Conservation (phyloP, 805 yeast species). For the Metschnikowia corniflorae region DNA sequence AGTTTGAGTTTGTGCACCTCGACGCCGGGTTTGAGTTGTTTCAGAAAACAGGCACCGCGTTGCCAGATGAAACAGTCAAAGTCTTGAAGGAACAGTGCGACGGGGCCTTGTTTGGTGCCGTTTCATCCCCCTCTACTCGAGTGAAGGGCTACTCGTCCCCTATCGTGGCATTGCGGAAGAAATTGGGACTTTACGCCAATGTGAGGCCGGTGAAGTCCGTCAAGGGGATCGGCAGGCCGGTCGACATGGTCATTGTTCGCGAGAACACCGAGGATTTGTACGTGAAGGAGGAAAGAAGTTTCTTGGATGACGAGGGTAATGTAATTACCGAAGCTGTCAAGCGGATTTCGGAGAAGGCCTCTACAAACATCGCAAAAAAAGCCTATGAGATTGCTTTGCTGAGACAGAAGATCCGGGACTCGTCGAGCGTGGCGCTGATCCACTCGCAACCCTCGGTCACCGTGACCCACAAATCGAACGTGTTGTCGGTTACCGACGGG, state of each 20-base stretch:
- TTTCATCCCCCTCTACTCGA: conserved; percentile 88
- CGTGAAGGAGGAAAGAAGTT: conserved; percentile 86
- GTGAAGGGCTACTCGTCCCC: conserved; percentile 98
- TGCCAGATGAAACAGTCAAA: conserved; percentile 88
- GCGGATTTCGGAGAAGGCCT: conserved; percentile 87
- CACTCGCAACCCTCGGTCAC: conserved; percentile 65
- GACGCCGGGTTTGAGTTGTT: conserved; percentile 95
- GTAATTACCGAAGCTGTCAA: conserved; percentile 96
- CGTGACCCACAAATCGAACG: conserved; percentile 95
- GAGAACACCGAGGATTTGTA: conserved; percentile 98
- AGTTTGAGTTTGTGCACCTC: conserved; percentile 81
- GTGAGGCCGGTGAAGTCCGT: conserved; percentile 97
- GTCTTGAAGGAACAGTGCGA: conserved; percentile 78
- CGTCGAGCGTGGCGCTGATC: conserved; percentile 39
- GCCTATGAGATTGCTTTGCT: conserved; percentile 91
- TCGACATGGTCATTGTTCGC: conserved; percentile 96
- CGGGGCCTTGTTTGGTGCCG: conserved; percentile 98
- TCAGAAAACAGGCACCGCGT: conserved; percentile 91
- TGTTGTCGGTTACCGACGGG: conserved; percentile 88
- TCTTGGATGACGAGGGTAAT: conserved; percentile 73
- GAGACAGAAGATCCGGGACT: conserved; percentile 74
- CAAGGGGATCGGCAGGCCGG: conserved; percentile 78
- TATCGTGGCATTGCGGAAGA: conserved; percentile 96
- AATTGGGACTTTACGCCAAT: conserved; percentile 90
- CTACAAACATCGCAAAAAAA: conserved; percentile 80